Evolutionary conservation across 2,329 filamentous ascomycete species (phyloP).

Genomic region (Phoma herbarum): DNA sequence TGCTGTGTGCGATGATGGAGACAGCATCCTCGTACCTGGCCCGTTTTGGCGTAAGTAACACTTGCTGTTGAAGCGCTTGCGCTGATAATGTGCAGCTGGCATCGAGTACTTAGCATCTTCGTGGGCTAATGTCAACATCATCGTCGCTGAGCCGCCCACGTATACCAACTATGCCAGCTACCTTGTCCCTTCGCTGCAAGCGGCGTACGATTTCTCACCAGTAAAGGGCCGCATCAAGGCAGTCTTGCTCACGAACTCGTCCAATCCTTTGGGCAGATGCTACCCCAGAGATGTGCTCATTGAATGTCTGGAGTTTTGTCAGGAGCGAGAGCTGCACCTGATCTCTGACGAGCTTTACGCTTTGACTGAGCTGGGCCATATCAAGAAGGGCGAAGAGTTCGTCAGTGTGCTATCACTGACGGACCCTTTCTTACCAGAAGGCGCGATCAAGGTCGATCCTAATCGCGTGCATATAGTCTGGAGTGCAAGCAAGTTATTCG

Average conservation of each 20-base stretch:
- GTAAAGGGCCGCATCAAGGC: neutral
- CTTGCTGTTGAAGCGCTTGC: neutral
- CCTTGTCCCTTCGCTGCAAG: neutral
- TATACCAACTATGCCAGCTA: conserved; percentile 1
- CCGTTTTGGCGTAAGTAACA: neutral
- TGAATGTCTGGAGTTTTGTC: neutral
- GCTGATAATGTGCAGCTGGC: neutral
- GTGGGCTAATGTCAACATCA: neutral
- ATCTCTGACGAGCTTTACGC: neutral
- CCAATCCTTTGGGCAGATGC: neutral
- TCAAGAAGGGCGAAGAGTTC: neutral
- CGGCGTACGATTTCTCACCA: neutral
- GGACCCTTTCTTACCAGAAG: neutral
- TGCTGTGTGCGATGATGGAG: conserved; percentile 1
- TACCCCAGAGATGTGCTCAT: neutral
- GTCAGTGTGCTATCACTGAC: neutral
- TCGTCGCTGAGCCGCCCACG: conserved; percentile 3
- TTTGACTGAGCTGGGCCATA: neutral
- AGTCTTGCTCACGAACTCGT: neutral
- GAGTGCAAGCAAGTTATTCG: neutral
- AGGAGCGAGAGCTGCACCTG: neutral
- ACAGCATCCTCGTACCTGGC: neutral
- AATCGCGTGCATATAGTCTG: neutral
- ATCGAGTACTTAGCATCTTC: neutral
- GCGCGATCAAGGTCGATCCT: neutral